Base-by-base conservation (phyloP, 2,329 filamentous ascomycete species). In the Leptodontidium sp. region DNA sequence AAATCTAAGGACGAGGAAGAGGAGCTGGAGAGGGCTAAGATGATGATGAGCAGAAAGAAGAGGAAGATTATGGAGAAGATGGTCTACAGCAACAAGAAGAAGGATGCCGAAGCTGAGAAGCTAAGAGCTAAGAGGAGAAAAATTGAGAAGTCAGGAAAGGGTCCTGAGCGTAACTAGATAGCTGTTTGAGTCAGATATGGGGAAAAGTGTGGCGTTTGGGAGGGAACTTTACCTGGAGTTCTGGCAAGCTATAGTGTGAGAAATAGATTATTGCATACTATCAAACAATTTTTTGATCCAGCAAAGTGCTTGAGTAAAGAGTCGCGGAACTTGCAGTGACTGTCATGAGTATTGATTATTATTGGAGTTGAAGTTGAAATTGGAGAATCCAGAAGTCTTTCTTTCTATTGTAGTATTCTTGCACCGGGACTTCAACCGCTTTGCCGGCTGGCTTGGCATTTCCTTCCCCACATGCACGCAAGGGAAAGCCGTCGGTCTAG, bases 1-100 rank as follows among this genome's bases (percentile, higher is more conserved):
- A 90, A 92, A 81, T 87, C 89, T 45, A 87, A 89, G 69, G 86
- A 90, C 77, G 92, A 96, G 78, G 90, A 91, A 4, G 96, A 98
- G 81, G 94, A 98, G 76, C 82, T 97, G 68, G 94, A 97, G 81
- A 87, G 95, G 71, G 91, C 93, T 80, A 98, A 97, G 88, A 96
- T 97, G 84, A 99, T 99, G 96, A 90, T 98, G 85, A 93, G 92
- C 81, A 93, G 97, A 81, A 96, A 97, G 88, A 99, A 98, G 90
- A 87, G 96, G 77, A 98, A 98, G 89, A 84, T 98, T 77, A 91
- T 95, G 74, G 96, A 98, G 85, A 96, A 98, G 85, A 99, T 99
- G 93, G 87, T 94, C 78, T 97, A 97, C 82, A 94, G 90, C 71
- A 97, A 98, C 82, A 94, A 91, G 83, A 94, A 96, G 87, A 93